A percentile compares a stretch with the other conserved stretches of the same genome.
Evolutionary conservation across 345 rosid species (phyloP).

Genomic region (Linum trigynum): DNA sequence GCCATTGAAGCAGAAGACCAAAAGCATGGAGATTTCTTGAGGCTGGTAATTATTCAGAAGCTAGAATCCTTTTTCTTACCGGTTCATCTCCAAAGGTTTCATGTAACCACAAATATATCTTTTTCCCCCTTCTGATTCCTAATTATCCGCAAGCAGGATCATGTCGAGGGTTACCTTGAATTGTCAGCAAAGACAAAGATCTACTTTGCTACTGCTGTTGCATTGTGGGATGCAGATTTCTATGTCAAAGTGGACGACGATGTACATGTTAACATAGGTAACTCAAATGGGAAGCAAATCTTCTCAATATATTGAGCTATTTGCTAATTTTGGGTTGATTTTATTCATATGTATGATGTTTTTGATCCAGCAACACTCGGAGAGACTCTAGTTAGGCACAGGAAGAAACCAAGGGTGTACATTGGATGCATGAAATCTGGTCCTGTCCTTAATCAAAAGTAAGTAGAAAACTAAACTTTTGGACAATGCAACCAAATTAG

Average conservation of each 20-base stretch:
- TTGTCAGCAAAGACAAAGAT: conserved; percentile 93
- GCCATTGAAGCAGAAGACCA: conserved; percentile 83
- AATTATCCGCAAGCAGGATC: conserved; percentile 46
- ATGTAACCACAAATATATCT: too few species aligned
- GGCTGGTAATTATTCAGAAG: conserved; percentile 42
- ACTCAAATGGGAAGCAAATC: neutral
- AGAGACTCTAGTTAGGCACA: conserved; percentile 74
- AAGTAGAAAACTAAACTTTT: conserved; percentile 16
- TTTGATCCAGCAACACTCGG: conserved; percentile 74
- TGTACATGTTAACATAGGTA: conserved; percentile 96
- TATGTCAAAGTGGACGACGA: conserved; percentile 97
- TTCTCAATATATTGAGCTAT: too few species aligned
- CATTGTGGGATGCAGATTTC: conserved; percentile 93
- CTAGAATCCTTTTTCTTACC: too few species aligned
- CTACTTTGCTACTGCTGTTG: conserved; percentile 80
- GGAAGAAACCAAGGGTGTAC: conserved; percentile 62
- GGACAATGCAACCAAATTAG: neutral
- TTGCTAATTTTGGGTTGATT: neutral
- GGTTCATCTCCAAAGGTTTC: too few species aligned
- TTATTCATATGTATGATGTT: neutral
- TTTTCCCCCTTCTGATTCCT: too few species aligned
- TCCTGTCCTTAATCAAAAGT: conserved; percentile 89
- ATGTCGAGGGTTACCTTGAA: conserved; percentile 95
- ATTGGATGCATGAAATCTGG: conserved; percentile 99
- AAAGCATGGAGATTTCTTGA: conserved; percentile 88